Evolutionary conservation across 176 grass and related monocot species (phyloP), one percentile per base, ranked within the genome.

Genomic region (Thalia dealbata): DNA sequence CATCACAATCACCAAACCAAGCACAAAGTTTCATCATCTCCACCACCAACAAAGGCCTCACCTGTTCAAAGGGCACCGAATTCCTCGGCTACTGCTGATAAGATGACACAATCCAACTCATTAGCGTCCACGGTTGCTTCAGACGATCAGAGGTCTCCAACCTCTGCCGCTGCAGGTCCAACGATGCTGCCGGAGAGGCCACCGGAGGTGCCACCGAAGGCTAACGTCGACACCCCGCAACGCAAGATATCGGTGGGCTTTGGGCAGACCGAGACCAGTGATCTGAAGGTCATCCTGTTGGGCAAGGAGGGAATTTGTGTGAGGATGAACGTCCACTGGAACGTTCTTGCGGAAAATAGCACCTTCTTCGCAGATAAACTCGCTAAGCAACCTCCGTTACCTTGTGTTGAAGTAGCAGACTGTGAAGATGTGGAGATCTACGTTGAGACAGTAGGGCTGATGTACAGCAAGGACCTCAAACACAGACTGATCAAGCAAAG

Each of bases 401-500:
- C 80, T 5, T 86, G 70, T 23, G 59, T 96, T 50, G 88, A 96
- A 52, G 75, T 91, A 35, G 28, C 79, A 52, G 91, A 96, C 71
- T 96, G 88, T 76, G 91, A 96, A 55, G 91, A 96, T 76, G 88
- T 96, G 44, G 91, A 96, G 78, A 91, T 96, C 52, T 96, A 84
- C 73, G 85, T 91, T 58, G 91, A 96, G 76, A 91, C 91, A 22
- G 86, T 91, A 71, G 91, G 91, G 22, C 79, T 96, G 81, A 96
- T 96, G 91, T 96, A 96, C 69, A 86, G 81, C 72, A 78, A 65
- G 73, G 88, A 91, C 79, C 85, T 91, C 71, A 96, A 82, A 72
- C 86, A 84, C 46, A 88, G 82, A 66, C 65, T 91, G 71, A 82
- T 96, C 71, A 96, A 96, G 76, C 86, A 96, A 80, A 88, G 66